A percentile compares a stretch with the other conserved stretches of the same genome.
These are phyloP conservation scores for Anastatica hierochuntica DNA, from an alignment of 345 rosid genomes.

Conservation along the genomic window DNA sequence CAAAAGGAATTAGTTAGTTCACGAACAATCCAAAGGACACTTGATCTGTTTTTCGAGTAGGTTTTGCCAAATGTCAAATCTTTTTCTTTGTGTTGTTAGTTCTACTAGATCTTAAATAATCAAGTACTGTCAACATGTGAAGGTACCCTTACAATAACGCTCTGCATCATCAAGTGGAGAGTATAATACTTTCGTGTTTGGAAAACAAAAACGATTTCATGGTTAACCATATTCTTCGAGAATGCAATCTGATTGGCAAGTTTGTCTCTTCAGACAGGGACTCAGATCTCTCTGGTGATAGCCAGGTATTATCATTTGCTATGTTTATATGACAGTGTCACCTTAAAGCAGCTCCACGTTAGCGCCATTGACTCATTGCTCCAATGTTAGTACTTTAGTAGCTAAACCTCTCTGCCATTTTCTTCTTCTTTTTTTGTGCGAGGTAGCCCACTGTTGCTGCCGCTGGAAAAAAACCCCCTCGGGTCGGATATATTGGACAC, in stretches of 20 bases:
- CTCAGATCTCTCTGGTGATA: constrained; percentile 40
- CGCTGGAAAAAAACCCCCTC: constrained; percentile 55
- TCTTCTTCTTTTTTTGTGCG: constrained; percentile 8
- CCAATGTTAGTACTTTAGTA: background rate
- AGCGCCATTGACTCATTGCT: background rate
- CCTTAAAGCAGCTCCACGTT: constrained; percentile 4
- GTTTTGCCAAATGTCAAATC: background rate
- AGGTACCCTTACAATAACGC: background rate
- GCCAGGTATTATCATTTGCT: constrained; percentile 37
- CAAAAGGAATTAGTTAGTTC: background rate
- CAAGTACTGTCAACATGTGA: too few species aligned
- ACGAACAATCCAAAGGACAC: background rate
- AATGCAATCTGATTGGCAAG: background rate
- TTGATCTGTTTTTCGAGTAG: background rate
- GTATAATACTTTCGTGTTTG: background rate
- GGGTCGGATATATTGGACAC: constrained; percentile 85
- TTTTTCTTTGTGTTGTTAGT: too few species aligned
- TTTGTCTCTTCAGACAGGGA: background rate
- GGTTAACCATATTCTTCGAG: background rate
- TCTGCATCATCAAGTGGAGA: background rate
- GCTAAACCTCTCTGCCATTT: constrained; percentile 6
- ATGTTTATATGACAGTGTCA: background rate
- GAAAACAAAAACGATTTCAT: background rate
- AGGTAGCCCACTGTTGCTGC: constrained; percentile 75
- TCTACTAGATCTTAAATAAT: too few species aligned